Evolutionary conservation across 257 asterid genomes (phyloP).

Genomic region (Solanum chaucha): DNA sequence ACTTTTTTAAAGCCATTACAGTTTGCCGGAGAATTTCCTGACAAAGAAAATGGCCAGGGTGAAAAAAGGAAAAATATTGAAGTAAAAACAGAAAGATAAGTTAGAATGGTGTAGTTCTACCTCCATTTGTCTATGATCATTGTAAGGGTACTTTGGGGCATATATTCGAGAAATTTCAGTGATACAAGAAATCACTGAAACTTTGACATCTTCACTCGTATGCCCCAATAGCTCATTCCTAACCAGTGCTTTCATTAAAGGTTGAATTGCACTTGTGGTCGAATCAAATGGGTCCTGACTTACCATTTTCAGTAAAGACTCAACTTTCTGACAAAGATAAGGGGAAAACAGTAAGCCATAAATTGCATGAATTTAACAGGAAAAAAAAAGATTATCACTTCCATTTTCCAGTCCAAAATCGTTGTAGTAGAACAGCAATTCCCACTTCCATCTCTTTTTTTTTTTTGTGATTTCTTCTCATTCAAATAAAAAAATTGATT

Average conservation of each 20-base stretch:
- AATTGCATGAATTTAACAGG: too few relatives aligned
- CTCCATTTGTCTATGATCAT: conserved; percentile 29
- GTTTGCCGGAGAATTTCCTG: conserved; percentile 15
- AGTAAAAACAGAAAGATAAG: neutral
- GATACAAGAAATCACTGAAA: conserved; percentile 37
- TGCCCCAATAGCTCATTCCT: conserved; percentile 21
- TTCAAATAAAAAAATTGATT: neutral
- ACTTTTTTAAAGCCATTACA: conserved; percentile 29
- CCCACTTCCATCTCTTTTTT: neutral
- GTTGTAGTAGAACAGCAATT: neutral
- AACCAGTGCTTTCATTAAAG: conserved; percentile 33
- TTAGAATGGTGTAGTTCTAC: conserved; percentile 7
- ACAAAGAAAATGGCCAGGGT: too few relatives aligned
- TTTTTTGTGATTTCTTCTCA: neutral
- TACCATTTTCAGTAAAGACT: conserved; percentile 26
- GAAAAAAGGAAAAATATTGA: neutral
- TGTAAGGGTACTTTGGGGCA: conserved; percentile 39
- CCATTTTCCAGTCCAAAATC: neutral
- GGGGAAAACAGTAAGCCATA: neutral
- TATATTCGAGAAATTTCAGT: conserved; percentile 50
- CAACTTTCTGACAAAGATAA: conserved; percentile 28
- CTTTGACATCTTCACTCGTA: conserved; percentile 24
- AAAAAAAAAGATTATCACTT: neutral
- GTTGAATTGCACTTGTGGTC: conserved; percentile 20
- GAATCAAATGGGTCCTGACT: conserved; percentile 34